Conservation (phyloP, 352 stramenopile genomes). For the Pythium scleroteichum region DNA sequence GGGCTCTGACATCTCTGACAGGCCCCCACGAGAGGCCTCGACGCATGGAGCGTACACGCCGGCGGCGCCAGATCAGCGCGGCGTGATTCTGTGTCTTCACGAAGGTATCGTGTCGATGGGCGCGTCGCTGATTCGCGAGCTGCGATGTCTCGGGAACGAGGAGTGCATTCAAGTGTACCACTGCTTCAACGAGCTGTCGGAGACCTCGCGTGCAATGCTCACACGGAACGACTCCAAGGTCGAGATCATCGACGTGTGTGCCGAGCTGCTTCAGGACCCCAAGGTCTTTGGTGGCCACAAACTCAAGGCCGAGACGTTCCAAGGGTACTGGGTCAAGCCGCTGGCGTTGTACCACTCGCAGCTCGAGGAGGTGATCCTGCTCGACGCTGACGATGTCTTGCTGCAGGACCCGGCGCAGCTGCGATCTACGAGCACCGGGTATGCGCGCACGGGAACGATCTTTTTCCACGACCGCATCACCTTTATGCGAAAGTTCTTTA, state of each 20-base stretch:
- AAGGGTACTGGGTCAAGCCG: constrained; percentile 37
- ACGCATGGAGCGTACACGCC: neutral
- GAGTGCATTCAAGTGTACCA: constrained; percentile 50
- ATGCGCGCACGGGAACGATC: constrained; percentile 49
- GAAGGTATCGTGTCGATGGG: constrained; percentile 58
- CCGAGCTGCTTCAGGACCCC: constrained; percentile 35
- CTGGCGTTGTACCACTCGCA: constrained; percentile 30
- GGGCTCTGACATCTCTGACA: neutral
- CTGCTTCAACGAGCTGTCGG: constrained; percentile 58
- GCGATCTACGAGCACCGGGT: constrained; percentile 37
- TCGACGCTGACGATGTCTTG: constrained; percentile 62
- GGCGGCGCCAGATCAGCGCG: constrained; percentile 7
- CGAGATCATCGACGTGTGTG: constrained; percentile 70
- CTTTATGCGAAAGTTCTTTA: constrained; percentile 45
- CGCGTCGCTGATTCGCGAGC: constrained; percentile 64
- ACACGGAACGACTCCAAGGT: constrained; percentile 44
- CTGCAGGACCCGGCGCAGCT: constrained; percentile 42
- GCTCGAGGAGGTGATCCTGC: constrained; percentile 26
- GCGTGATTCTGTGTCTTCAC: constrained; percentile 53
- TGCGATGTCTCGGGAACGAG: constrained; percentile 43
- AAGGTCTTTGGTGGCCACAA: constrained; percentile 14
- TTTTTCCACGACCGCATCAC: constrained; percentile 71
- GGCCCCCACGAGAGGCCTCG: neutral
- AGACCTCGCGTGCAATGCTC: constrained; percentile 39
- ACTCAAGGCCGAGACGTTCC: constrained; percentile 22